A percentile compares a stretch with the other conserved stretches of the same genome.
Evolutionary conservation across 768 basidiomycete genomes (phyloP).

Genomic region (Rhodotorula taiwanensis): DNA sequence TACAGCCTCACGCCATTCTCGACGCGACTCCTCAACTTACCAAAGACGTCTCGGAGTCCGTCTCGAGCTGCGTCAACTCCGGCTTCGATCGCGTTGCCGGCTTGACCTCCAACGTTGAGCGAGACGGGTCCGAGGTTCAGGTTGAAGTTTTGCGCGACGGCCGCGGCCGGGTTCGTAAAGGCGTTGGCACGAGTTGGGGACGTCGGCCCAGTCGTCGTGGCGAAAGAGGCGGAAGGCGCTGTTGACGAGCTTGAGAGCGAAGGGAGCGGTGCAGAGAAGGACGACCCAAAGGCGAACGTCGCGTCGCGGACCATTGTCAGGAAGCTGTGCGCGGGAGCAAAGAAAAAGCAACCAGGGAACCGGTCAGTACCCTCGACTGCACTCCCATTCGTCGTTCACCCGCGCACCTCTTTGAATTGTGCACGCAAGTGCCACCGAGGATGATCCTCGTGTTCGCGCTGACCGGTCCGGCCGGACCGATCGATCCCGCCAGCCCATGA

Average conservation of each 20-base stretch:
- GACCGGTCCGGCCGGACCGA: conserved; percentile 34
- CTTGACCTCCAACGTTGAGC: conserved; percentile 40
- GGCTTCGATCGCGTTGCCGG: conserved; percentile 37
- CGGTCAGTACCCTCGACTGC: too few species aligned
- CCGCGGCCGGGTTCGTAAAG: not conserved
- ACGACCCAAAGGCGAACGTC: conserved; percentile 45
- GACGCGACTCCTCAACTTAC: conserved; percentile 77
- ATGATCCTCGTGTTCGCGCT: conserved; percentile 67
- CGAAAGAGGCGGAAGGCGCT: not conserved
- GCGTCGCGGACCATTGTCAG: conserved; percentile 79
- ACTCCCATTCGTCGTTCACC: too few species aligned
- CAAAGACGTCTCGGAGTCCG: conserved; percentile 77
- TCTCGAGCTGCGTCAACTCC: conserved; percentile 76
- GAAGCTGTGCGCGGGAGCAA: conserved; percentile 52
- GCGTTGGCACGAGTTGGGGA: too few species aligned
- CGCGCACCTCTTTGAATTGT: conserved; percentile 90
- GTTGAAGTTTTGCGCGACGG: conserved; percentile 5
- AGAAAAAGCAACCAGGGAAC: not conserved
- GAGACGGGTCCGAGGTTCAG: conserved; percentile 28
- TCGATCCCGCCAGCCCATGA: not conserved
- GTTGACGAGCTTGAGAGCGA: not conserved
- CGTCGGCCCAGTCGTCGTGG: not conserved
- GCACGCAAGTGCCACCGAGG: conserved; percentile 88
- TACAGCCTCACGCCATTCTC: conserved; percentile 39
- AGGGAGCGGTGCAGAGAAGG: conserved; percentile 51